Conservation (phyloP, 2,329 filamentous ascomycete genomes). For the Aspergillus sp. region DNA sequence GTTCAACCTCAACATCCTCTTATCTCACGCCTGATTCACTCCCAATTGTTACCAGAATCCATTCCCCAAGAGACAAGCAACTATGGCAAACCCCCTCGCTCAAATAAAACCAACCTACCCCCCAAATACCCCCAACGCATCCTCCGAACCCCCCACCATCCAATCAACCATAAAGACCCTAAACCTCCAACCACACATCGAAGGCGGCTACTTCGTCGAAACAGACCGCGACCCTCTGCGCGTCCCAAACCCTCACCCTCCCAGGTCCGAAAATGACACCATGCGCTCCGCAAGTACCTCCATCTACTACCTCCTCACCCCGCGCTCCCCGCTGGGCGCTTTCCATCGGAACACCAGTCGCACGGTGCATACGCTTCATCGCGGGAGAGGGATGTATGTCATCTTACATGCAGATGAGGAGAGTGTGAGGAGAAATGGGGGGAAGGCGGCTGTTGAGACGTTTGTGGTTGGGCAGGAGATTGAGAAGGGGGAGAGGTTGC, state of each 20-base stretch:
- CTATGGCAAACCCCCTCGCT: not conserved
- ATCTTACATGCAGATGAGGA: constrained; percentile 53
- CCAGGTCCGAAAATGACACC: constrained; percentile 25
- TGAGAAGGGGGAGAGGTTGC: constrained; percentile 52
- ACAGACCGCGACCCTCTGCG: constrained; percentile 50
- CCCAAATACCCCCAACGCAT: constrained; percentile 3
- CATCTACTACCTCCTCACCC: constrained; percentile 61
- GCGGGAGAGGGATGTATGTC: constrained; percentile 58
- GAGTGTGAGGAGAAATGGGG: constrained; percentile 3
- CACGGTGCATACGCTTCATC: constrained; percentile 60
- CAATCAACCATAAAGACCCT: constrained; percentile 40
- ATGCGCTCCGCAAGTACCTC: constrained; percentile 52
- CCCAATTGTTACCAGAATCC: too few species aligned
- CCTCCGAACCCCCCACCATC: constrained; percentile 26
- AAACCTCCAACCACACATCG: constrained; percentile 49
- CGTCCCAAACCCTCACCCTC: constrained; percentile 47
- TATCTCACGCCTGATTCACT: too few species aligned
- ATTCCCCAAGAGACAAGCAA: too few species aligned
- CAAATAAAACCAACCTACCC: not conserved
- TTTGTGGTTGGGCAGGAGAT: constrained; percentile 58
- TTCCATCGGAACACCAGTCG: constrained; percentile 59
- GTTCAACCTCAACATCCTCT: too few species aligned
- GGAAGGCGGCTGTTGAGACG: constrained; percentile 51
- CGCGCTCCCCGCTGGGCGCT: constrained; percentile 47
- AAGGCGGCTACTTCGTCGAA: constrained; percentile 59